Conservation (phyloP, 192 early-diverging fungal genomes). For the Umbelopsis sp. region DNA sequence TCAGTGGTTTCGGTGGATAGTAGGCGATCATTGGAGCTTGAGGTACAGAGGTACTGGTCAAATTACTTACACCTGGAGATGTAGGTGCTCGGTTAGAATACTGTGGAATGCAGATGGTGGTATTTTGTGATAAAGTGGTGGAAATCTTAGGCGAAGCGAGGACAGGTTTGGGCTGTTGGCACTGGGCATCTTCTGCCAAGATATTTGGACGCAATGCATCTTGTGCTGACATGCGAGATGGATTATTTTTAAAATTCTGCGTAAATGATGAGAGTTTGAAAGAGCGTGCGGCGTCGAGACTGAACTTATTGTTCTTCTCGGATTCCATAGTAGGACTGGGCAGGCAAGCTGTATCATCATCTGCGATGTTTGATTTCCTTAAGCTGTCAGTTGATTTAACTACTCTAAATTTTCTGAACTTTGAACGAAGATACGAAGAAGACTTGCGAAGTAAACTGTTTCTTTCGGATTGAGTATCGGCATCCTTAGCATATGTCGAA, state of each 20-base stretch:
- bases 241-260: background rate
- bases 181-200: background rate
- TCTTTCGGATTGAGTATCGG: background rate
- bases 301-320: background rate
- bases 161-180: background rate
- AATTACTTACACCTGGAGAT: background rate
- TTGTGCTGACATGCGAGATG: background rate
- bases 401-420: slow-evolving; percentile 8
- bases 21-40: background rate
- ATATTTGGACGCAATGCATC: background rate
- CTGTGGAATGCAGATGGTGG: background rate
- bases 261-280: background rate
- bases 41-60: background rate
- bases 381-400: background rate
- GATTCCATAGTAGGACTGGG: background rate
- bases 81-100: background rate
- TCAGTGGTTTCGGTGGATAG: slow-evolving; percentile 34
- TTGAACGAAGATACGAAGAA: slow-evolving; percentile 19
- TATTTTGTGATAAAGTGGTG: background rate
- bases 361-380: background rate
- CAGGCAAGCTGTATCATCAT: background rate
- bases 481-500: background rate
- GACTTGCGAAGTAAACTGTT: slow-evolving; percentile 20
- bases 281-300: slow-evolving; percentile 1
- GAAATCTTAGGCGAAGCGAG: background rate